These are phyloP conservation scores for Erucastrum elatum DNA, from an alignment of 345 rosid genomes.

Conservation along the genomic window DNA sequence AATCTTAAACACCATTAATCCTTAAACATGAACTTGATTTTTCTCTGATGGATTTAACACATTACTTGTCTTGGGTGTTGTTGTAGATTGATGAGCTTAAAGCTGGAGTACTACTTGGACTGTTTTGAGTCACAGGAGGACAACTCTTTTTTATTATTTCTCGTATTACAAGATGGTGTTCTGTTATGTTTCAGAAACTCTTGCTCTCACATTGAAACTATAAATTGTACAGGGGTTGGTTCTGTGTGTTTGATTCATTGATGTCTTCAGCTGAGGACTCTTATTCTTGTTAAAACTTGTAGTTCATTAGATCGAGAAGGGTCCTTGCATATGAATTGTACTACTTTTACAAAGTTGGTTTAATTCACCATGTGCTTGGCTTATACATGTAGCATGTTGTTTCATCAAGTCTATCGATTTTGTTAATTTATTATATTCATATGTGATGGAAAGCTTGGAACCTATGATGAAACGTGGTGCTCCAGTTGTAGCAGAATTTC, in stretches of 20 bases:
- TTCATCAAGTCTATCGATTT: not conserved
- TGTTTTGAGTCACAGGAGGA: slow-evolving; percentile 90
- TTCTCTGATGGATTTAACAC: not conserved
- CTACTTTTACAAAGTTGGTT: slow-evolving; percentile 8
- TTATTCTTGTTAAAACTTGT: not conserved
- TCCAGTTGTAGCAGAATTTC: slow-evolving; percentile 73
- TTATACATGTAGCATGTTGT: slow-evolving; percentile 7
- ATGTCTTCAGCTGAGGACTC: too few species aligned
- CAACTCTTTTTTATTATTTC: slow-evolving; percentile 87
- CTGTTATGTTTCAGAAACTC: slow-evolving; percentile 57
- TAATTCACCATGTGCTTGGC: not conserved
- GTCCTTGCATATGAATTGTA: not conserved
- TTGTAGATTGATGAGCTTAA: slow-evolving; percentile 71
- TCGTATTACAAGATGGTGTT: slow-evolving; percentile 81
- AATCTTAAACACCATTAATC: too few species aligned
- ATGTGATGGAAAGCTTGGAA: slow-evolving; percentile 98
- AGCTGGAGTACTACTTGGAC: slow-evolving; percentile 94
- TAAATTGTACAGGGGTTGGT: not conserved
- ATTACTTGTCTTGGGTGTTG: slow-evolving; percentile 6
- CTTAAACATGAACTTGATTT: not conserved
- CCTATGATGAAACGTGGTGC: slow-evolving; percentile 92
- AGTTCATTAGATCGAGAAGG: not conserved
- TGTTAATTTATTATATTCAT: not conserved
- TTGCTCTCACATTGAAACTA: not conserved
- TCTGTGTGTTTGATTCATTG: not conserved